phyloP scores from a whole-genome alignment of 2,329 filamentous ascomycete species.

The Ascochyta pisi region DNA sequence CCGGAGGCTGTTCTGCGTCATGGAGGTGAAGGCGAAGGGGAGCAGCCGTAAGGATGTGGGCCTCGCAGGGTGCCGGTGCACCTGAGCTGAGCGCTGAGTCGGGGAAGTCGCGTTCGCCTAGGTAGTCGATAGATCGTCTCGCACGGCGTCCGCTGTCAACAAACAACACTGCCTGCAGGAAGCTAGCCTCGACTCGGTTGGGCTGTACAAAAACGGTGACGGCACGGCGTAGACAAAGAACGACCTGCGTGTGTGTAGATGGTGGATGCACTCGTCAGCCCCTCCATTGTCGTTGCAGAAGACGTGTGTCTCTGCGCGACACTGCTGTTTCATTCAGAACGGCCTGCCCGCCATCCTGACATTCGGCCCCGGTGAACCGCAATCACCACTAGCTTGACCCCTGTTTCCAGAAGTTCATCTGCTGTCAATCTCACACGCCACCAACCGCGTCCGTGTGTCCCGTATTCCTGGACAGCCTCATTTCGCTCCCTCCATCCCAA shows the following conservation, averaged over 20 bases:
- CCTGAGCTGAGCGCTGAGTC: slow-evolving; percentile 14
- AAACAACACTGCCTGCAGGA: slow-evolving; percentile 19
- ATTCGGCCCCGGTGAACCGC: slow-evolving; percentile 17
- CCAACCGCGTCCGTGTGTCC: slow-evolving; percentile 16
- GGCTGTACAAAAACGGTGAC: slow-evolving; percentile 12
- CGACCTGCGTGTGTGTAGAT: slow-evolving; percentile 2
- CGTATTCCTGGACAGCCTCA: slow-evolving; percentile 8
- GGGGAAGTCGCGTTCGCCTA: slow-evolving; percentile 18
- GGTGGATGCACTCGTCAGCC: slow-evolving; percentile 11
- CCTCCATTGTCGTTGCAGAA: slow-evolving; percentile 5
- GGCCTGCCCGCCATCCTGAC: slow-evolving; percentile 11
- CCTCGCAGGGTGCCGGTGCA: slow-evolving; percentile 7
- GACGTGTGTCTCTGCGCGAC: slow-evolving; percentile 3
- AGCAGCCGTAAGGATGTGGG: slow-evolving; percentile 23
- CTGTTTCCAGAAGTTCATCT: slow-evolving; percentile 20
- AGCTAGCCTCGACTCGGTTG: slow-evolving; percentile 7
- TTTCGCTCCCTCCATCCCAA: slow-evolving; percentile 5
- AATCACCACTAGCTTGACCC: slow-evolving; percentile 22
- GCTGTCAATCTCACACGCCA: slow-evolving; percentile 19
- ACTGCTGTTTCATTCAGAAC: slow-evolving; percentile 19
- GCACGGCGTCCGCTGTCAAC: slow-evolving; percentile 12
- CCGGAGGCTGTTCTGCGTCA: slow-evolving; percentile 28
- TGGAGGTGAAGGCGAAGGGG: slow-evolving; percentile 12
- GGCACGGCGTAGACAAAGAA: neutral
- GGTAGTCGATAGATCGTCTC: neutral